A percentile compares a stretch with the other conserved stretches of the same genome.
Evolutionary conservation across 1,139 yeast species (phyloP).

Genomic region (Debaryomycetaceae sp.): DNA sequence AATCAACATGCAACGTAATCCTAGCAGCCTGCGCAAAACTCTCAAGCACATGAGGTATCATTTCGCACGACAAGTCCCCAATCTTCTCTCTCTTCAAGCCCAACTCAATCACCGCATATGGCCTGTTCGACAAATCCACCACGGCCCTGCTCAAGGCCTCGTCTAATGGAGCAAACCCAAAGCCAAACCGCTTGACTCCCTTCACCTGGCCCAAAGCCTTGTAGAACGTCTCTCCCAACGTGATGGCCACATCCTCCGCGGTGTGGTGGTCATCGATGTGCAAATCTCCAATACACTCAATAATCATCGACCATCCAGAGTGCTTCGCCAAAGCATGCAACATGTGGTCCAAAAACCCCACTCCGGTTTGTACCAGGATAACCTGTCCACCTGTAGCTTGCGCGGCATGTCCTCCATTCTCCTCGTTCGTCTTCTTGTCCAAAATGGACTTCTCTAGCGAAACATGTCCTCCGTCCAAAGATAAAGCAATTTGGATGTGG

Average conservation of each 20-base stretch:
- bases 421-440: conserved; percentile 21
- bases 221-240: conserved; percentile 86
- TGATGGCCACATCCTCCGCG: conserved; percentile 92
- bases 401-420: conserved; percentile 52
- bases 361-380: conserved; percentile 82
- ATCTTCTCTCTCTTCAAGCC: conserved; percentile 90
- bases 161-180: conserved; percentile 92
- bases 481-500: conserved; percentile 79
- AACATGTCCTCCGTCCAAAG: conserved; percentile 80
- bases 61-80: conserved; percentile 89
- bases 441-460: conserved; percentile 56
- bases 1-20: conserved; percentile 89
- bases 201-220: conserved; percentile 83
- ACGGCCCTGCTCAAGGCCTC: conserved; percentile 95
- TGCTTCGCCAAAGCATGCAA: conserved; percentile 95
- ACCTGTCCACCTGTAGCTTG: conserved; percentile 65
- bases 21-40: conserved; percentile 92
- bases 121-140: conserved; percentile 88
- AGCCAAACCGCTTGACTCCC: conserved; percentile 93
- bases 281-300: conserved; percentile 90
- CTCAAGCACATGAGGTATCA: conserved; percentile 95
- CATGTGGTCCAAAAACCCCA: conserved; percentile 97
- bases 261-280: conserved; percentile 98
- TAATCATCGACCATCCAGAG: conserved; percentile 88
- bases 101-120: conserved; percentile 84